Base-by-base conservation (phyloP, 2,329 filamentous ascomycete genomes). In the Lachnellula hyalina region DNA sequence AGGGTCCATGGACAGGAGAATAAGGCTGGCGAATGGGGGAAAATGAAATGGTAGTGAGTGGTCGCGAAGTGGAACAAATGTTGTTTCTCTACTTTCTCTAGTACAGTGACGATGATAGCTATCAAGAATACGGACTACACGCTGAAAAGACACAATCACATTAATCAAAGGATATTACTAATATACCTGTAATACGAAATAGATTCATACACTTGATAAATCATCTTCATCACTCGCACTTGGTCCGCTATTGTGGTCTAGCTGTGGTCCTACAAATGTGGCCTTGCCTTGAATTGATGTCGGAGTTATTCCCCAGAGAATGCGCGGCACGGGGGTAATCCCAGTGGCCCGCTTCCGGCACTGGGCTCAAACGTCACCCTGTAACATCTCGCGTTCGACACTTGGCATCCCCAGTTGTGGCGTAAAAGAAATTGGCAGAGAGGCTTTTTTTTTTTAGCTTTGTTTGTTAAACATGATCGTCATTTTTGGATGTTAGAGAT, bases 11-110 rank as follows among this genome's bases (percentile, higher is more conserved):
- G 25, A 12, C 11, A 12, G n/a, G 36, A 42, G 23, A 32, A 40
- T 48, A 49, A 51, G 47, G 40, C 54, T 57, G 51, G 19, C 49
- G 25, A 53, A 57, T 56, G 28, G 19, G 34, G 47, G 15, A 44
- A 35, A 17, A n/a, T 15, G 36, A 40, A 17, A 17, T 40, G 36
- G 15, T 34, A 15, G 7, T 12, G n/a, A 19, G 23, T 21, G n/a
- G 15, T 40, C 15, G 41, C 6, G 5, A 44, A 47, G 15, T 42
- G 48, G 14, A 28, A 42, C 48, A 42, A 32, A 23, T 14, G 28
- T 32, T 34, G 36, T 50, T 42, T 50, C 38, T 32, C n/a, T 12
- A 15, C 6, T 44, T 42, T 50, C 38, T 32, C 23, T 17, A 15
- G 15, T 44, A 19, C n/a, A 17, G 41, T 32, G 28, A 32, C 9